phyloP scores from a whole-genome alignment of 495 filamentous ascomycete species.

The Delitschia confertaspora region DNA sequence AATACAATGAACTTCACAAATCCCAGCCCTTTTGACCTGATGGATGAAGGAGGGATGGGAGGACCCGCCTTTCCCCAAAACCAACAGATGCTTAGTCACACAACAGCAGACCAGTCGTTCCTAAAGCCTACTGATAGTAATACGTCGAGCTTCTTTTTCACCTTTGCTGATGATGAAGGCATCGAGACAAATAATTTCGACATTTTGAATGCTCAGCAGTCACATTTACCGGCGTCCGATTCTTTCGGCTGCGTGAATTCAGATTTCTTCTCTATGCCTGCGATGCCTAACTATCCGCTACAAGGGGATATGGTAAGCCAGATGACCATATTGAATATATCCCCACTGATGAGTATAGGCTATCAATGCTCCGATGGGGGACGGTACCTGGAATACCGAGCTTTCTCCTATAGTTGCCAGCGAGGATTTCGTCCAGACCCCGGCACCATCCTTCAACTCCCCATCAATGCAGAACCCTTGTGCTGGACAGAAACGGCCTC shows the following conservation, averaged over 20 bases:
- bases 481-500: constrained; percentile 9
- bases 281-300: constrained; percentile 5
- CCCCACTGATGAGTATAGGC: constrained; percentile 9
- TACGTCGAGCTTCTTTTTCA: constrained; percentile 13
- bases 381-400: constrained; percentile 4
- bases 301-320: constrained; percentile 14
- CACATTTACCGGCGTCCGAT: no score
- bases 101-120: constrained; percentile 2
- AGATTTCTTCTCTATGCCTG: constrained; percentile 2
- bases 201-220: constrained; percentile 6
- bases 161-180: constrained; percentile 15
- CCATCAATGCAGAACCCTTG: neutral
- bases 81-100: neutral
- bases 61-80: no score
- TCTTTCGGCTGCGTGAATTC: constrained; percentile 2
- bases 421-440: constrained; percentile 2
- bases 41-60: no score
- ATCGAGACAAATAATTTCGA: constrained; percentile 11
- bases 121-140: constrained; percentile 18
- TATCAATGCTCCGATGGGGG: constrained; percentile 17
- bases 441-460: constrained; percentile 9
- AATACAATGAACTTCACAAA: constrained; percentile 1
- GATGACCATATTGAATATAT: neutral
- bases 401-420: neutral
- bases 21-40: neutral